Evolutionary conservation across 805 yeast genomes (phyloP).

Genomic region (Pichia exigua): DNA sequence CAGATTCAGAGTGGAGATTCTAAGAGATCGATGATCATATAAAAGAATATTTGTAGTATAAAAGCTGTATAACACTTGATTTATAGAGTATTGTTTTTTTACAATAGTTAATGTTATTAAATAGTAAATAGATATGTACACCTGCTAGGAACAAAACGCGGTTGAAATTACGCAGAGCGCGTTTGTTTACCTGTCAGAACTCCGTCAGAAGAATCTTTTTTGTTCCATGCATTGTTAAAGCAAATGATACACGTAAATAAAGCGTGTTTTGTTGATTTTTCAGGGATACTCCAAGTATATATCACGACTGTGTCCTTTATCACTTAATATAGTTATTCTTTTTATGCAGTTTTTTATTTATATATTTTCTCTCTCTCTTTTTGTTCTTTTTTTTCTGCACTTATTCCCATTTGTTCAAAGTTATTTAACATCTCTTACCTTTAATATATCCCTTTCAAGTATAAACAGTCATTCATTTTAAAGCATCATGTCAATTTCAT

Average conservation of each 20-base stretch:
- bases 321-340: background rate
- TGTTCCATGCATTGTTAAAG: background rate
- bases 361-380: too few species aligned
- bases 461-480: background rate
- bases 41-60: background rate
- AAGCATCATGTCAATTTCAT: background rate
- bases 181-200: background rate
- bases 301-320: background rate
- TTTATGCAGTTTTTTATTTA: background rate
- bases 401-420: background rate
- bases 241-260: background rate
- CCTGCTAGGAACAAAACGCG: background rate
- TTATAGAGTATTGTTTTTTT: background rate
- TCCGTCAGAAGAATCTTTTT: background rate
- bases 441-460: background rate
- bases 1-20: constrained; percentile 82
- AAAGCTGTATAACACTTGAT: background rate
- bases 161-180: background rate
- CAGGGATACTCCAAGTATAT: background rate
- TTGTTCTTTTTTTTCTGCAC: too few species aligned
- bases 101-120: background rate
- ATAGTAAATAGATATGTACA: background rate
- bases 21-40: constrained; percentile 19
- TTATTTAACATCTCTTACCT: background rate
- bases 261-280: background rate